phyloP scores from a whole-genome alignment of 2,329 filamentous ascomycete genomes.

The Pseudocercospora pini-densiflorae region DNA sequence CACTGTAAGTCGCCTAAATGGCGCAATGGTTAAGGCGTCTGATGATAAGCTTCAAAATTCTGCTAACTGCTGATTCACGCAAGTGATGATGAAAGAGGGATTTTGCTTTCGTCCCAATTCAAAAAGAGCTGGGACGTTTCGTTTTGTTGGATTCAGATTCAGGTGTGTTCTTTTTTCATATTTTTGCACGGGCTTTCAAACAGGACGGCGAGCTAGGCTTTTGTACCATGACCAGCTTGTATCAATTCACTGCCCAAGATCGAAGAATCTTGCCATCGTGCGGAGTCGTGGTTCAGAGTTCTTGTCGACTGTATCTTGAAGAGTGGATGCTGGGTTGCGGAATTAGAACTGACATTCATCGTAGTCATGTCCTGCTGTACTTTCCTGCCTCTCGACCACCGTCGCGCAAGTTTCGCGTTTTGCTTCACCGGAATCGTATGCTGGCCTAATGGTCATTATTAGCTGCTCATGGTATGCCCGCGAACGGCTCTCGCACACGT shows the following conservation, averaged over 20 bases:
- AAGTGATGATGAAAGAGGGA: neutral
- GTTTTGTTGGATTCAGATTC: neutral
- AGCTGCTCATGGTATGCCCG: too few relatives aligned
- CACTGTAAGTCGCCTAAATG: neutral
- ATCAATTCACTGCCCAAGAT: conserved; percentile 39
- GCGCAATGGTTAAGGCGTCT: neutral
- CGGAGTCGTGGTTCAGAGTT: conserved; percentile 27
- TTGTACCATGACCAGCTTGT: conserved; percentile 36
- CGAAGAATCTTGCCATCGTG: conserved; percentile 33
- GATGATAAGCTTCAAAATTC: neutral
- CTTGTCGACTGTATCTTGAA: conserved; percentile 18
- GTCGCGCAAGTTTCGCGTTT: too few relatives aligned
- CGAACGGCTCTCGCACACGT: too few relatives aligned
- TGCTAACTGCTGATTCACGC: neutral
- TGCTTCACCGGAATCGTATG: too few relatives aligned
- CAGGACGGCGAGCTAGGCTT: conserved; percentile 39
- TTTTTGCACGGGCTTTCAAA: conserved; percentile 15
- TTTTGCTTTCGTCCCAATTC: neutral
- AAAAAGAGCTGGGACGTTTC: neutral
- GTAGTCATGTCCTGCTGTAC: neutral
- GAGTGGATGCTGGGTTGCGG: conserved; percentile 19
- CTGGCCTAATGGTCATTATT: too few relatives aligned
- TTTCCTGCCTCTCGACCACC: neutral
- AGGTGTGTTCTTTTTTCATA: neutral
- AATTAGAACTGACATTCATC: conserved; percentile 4